Evolutionary conservation across 805 yeast genomes (phyloP).

Genomic region (Cyberlindnera maclurae): DNA sequence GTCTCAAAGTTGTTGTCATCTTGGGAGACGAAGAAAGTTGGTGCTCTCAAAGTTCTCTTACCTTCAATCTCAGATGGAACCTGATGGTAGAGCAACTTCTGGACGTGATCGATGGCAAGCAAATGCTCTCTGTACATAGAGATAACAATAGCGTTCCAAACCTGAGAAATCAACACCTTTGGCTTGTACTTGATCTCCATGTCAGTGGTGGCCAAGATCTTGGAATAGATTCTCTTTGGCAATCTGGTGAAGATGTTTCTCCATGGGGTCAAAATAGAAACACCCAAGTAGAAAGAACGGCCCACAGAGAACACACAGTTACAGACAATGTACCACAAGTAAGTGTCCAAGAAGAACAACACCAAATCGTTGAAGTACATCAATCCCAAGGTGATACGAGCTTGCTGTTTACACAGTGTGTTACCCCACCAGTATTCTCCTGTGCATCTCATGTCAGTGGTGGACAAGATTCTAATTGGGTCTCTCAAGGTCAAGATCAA

Average conservation of each 20-base stretch:
- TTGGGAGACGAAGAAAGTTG: constrained; percentile 96
- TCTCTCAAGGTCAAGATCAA: constrained; percentile 85
- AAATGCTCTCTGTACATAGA: constrained; percentile 99
- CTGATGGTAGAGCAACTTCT: constrained; percentile 93
- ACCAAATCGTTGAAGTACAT: constrained; percentile 91
- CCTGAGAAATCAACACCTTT: constrained; percentile 94
- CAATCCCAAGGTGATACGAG: constrained; percentile 82
- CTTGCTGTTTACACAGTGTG: constrained; percentile 74
- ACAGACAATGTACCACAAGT: constrained; percentile 95
- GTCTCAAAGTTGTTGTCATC: constrained; percentile 90
- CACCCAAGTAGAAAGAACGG: constrained; percentile 97
- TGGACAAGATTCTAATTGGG: constrained; percentile 85
- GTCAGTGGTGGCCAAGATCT: constrained; percentile 95
- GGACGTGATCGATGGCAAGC: constrained; percentile 97
- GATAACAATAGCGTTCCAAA: constrained; percentile 98
- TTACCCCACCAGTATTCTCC: constrained; percentile 91
- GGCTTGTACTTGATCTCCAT: constrained; percentile 99
- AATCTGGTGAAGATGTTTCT: constrained; percentile 95
- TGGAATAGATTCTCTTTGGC: constrained; percentile 98
- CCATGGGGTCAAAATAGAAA: constrained; percentile 98
- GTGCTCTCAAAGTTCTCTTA: constrained; percentile 96
- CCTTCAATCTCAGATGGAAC: constrained; percentile 98
- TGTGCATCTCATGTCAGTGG: constrained; percentile 83
- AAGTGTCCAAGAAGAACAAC: constrained; percentile 96
- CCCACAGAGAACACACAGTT: constrained; percentile 96